Percentiles rank a stretch among this genome's conserved stretches.
These are phyloP conservation scores for Lasiosphaeria miniovina DNA, from an alignment of 495 filamentous ascomycete genomes.

Conservation along the genomic window DNA sequence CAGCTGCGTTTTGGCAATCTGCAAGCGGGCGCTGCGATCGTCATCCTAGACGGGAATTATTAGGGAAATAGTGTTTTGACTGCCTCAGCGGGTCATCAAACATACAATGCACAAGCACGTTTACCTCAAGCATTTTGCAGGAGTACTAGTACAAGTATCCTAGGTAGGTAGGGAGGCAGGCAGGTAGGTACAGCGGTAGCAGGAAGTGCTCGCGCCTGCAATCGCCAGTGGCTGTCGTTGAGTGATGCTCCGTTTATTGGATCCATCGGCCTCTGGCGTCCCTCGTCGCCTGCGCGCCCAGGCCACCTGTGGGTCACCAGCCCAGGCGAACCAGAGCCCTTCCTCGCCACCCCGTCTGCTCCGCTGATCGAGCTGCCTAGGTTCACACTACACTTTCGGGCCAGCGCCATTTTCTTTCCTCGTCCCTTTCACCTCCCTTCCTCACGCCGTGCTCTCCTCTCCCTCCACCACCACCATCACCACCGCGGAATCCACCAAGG, in stretches of 20 bases:
- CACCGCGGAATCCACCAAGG: conserved; percentile 26
- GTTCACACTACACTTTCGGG: conserved; percentile 12
- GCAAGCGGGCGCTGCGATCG: too few relatives aligned
- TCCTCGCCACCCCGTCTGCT: conserved; percentile 10
- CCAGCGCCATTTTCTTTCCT: conserved; percentile 8
- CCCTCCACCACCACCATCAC: conserved; percentile 22
- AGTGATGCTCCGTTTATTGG: conserved; percentile 15
- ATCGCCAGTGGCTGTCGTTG: conserved; percentile 9
- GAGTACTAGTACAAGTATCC: too few relatives aligned
- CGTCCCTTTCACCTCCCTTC: conserved; percentile 23
- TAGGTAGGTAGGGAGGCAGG: too few relatives aligned
- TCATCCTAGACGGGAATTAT: too few relatives aligned
- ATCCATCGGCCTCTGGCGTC: conserved; percentile 3
- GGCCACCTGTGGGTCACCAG: conserved; percentile 8
- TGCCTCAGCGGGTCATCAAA: too few relatives aligned
- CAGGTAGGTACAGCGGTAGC: too few relatives aligned
- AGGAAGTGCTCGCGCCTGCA: conserved; percentile 7
- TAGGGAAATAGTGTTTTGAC: too few relatives aligned
- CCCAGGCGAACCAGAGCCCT: conserved; percentile 4
- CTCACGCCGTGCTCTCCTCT: conserved; percentile 20
- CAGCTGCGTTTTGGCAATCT: too few relatives aligned
- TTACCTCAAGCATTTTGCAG: too few relatives aligned
- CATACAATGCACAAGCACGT: too few relatives aligned
- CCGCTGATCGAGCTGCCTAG: conserved; percentile 5
- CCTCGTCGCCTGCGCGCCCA: conserved; percentile 2